Evolutionary conservation across 2,329 filamentous ascomycete genomes (phyloP), one percentile per base, ranked within the genome.

Genomic region (Ophiocordyceps unilateralis): DNA sequence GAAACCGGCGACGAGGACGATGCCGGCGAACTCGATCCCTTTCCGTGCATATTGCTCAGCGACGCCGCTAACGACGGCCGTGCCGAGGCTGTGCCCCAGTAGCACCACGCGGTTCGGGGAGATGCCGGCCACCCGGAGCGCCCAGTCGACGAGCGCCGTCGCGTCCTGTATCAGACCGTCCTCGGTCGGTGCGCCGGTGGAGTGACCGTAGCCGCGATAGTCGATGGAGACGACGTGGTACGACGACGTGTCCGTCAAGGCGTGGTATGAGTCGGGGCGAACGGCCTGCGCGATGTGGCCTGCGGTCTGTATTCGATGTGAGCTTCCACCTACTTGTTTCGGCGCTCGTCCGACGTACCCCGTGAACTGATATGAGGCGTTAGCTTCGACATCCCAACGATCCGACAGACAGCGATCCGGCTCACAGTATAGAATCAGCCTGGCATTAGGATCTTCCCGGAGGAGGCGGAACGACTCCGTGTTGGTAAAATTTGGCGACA

Each of bases 211-310:
- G 7, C 88, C 88, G 17, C 88, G 81, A 61, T 95, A 95, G 65
- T 94, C 87, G 52, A 94, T 78, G 34, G 85, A 76, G n/a, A 95
- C 67, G 39, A 94, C 74, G 55, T 95, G 88, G 43, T 87, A 78
- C 0, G 72, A 73, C 2, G 81, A 82, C 3, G 79, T 76, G 42
- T 81, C 74, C 4, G 86, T 76, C 37, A 94, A 66, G 39, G 78
- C 72, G 51, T 87, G 84, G 58, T 93, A 93, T 44, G 78, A 82
- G 26, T 78, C 70, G 2, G 86, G 81, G 15, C 89, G 77, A 56
- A 79, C 73, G 46, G 76, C 78, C 58, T 93, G 83, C 17, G 81
- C 86, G 24, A 96, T 61, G 52, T 93, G 84, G 5, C 85, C 89
- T 28, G 86, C 87, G 59, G 95, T 96, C 68, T 36, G 32, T 84